Conservation (phyloP, 495 filamentous ascomycete species). For the Aspergillus panamensis region DNA sequence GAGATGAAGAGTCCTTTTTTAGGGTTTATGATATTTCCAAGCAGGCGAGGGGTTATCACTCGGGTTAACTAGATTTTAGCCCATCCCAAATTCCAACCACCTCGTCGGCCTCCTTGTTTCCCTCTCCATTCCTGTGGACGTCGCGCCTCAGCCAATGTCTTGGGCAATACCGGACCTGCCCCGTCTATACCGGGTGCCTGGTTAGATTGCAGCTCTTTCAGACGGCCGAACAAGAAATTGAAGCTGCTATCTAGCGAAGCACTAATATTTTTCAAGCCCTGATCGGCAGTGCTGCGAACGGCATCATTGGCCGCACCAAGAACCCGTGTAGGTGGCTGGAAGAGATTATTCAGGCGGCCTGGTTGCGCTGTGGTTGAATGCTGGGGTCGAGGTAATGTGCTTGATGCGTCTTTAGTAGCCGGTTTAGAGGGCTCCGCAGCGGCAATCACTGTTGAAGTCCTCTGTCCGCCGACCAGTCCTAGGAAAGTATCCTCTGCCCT, state of each 20-base stretch:
- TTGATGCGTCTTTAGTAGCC: constrained; percentile 34
- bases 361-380: constrained; percentile 47
- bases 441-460: constrained; percentile 36
- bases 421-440: constrained; percentile 36
- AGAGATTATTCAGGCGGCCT: constrained; percentile 75
- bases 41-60: too few species aligned
- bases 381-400: constrained; percentile 41
- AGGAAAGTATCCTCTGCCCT: constrained; percentile 56
- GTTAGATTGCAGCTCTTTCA: constrained; percentile 60
- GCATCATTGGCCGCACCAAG: constrained; percentile 80
- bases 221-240: constrained; percentile 86
- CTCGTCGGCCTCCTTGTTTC: too few species aligned
- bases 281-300: constrained; percentile 81
- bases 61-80: too few species aligned
- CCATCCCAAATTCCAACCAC: too few species aligned
- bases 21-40: too few species aligned
- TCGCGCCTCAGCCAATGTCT: constrained; percentile 87
- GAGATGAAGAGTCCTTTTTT: too few species aligned
- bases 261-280: constrained; percentile 84
- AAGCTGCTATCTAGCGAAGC: constrained; percentile 85
- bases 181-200: constrained; percentile 44
- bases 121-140: too few species aligned
- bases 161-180: constrained; percentile 57
- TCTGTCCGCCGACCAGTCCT: constrained; percentile 59
- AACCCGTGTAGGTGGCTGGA: constrained; percentile 73